Evolutionary conservation across 2,329 filamentous ascomycete species (phyloP), one percentile per base, ranked within the genome.

Genomic region (Bisporella sp.): DNA sequence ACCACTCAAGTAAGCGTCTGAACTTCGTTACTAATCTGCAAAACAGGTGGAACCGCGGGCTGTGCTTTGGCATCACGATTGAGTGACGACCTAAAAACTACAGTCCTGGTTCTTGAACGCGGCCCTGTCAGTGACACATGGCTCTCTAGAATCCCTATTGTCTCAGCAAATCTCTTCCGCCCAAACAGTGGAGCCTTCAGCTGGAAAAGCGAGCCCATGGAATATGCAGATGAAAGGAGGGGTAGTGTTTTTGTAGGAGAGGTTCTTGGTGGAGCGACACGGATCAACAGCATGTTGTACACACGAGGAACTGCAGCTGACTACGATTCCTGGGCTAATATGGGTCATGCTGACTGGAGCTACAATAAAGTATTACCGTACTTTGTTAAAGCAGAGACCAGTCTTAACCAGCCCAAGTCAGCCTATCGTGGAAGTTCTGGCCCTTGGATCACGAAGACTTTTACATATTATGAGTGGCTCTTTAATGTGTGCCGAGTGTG

Each of bases 341-440:
- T 78, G 1, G 75, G 73, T 0, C 73, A 74, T 37, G 58, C 67
- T 0, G 72, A 69, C 2, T 76, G 71, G 70, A 64, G 62, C 11
- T 74, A 71, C 64, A 61, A 70, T 21, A 57, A 56, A n/a, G 54
- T 74, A 8, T 58, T 68, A 0, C 71, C 68, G 1, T 73, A 73
- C 48, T 66, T 73, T 46, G 64, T 63, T 12, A 71, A 71, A 65
- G 40, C 32, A 6, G 48, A 50, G 43, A 41, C 28, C 1, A 44
- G n/a, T 3, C 33, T 46, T 9, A 39, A 50, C 5, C 30, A 46
- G n/a, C 4, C 7, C 8, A n/a, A 50, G 4, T 41, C 48, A 21
- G 5, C 4, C n/a, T n/a, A 46, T 28, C 48, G 43, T 41, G 33
- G 48, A 31, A 31, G 40, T 12, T n/a, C 31, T 0, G 47, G 43